A percentile compares a stretch with the other conserved stretches of the same genome.
Evolutionary conservation across 73 alveolate genomes (phyloP).

Genomic region (Uronychia binucleata): DNA sequence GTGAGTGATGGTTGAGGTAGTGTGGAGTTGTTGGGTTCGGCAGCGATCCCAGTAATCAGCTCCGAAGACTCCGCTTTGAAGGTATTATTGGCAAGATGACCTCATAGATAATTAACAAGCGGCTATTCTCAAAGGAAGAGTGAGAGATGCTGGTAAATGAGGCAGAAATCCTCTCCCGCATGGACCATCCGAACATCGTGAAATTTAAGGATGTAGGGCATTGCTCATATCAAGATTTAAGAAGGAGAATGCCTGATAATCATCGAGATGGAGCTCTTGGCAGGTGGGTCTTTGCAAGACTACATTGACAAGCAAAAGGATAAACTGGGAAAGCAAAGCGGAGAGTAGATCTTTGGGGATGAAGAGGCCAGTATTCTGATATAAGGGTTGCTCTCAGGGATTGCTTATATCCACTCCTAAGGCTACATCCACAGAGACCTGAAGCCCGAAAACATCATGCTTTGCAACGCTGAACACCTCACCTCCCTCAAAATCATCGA

Average conservation of each 20-base stretch:
- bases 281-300: background rate
- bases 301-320: background rate
- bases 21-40: background rate
- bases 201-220: background rate
- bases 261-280: background rate
- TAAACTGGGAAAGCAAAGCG: background rate
- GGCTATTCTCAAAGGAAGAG: background rate
- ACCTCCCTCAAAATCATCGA: background rate
- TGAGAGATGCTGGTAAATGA: background rate
- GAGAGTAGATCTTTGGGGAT: constrained; percentile 18
- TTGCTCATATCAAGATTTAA: background rate
- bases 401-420: constrained; percentile 12
- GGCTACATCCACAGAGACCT: constrained; percentile 39
- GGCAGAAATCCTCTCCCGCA: background rate
- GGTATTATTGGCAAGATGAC: background rate
- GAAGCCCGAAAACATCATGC: constrained; percentile 46
- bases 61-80: background rate
- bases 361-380: constrained; percentile 23
- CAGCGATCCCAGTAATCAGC: background rate
- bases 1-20: no score
- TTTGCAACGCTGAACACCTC: background rate
- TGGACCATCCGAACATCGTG: background rate
- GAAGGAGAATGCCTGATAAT: background rate
- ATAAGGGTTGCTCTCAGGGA: constrained; percentile 27
- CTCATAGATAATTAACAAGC: background rate